Base-by-base conservation (phyloP, 2,329 filamentous ascomycete species). In the Trichophyton rubrum region DNA sequence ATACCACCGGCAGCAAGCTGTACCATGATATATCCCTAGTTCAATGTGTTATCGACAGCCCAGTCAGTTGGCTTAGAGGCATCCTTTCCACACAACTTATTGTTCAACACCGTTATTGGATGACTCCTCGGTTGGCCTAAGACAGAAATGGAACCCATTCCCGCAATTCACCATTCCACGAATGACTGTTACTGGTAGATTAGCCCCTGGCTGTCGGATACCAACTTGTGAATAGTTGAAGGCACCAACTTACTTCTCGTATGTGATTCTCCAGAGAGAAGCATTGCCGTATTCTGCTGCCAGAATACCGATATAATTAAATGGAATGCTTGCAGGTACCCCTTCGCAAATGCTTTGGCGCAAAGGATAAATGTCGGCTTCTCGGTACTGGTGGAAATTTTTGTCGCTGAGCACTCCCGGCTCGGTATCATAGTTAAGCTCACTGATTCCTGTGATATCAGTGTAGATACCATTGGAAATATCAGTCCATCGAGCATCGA, bases 401-500 rank as follows among this genome's bases (percentile, higher is more conserved):
- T 92, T 92, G 75, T 88, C 92, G 68, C 82, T 84, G 83, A 86
- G 88, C 33, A 87, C 71, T 5, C 87, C 86, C 0, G 88, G 87
- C 20, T 75, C 67, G 1, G 71, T 72, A 15, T 77, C 75, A 0
- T 82, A 79, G 35, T 89, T 79, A 20, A 85, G 82, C 75, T 90
- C 86, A 58, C 82, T 82, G 40, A 93, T 74, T 11, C 83, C 88
- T 0, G 89, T 93, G 68, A 95, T 90, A 71, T 93, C 89, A 71
- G 93, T 85, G 72, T 88, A 95, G 68, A 92, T 79, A 56, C 89
- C 89, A 67, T 85, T 93, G 60, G 76, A 73, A 62, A 80, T 80
- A 72, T 93, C 88, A 68, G 93, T 88, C 87, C 88, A 95, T 53
- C 89, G 81, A 24, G 85, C 89, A 72, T 93, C 89, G 67, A 93